Evolutionary conservation across 176 grass and related monocot genomes (phyloP), one percentile per base, ranked within the genome.

Genomic region (Oryza nivara): DNA sequence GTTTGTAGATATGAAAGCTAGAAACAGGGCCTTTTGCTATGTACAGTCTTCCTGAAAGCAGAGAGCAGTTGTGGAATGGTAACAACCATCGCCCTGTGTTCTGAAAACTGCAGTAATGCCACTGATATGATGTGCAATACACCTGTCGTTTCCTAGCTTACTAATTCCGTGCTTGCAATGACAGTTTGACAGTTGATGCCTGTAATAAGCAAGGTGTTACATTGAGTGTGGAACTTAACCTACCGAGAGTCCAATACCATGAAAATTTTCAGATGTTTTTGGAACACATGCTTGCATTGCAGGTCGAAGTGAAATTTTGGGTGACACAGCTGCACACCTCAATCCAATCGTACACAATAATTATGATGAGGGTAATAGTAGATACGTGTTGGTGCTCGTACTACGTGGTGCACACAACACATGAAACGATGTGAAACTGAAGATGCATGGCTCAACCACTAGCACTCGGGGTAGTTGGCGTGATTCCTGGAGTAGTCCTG

Each of bases 391-490:
- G 56, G 56, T 60, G 56, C 19, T 60, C 7, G 56, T 60, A 56
- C 51, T 56, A 56, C 51, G 16, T 17, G 15, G 51, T 19, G 16
- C 51, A 60, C 56, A 63, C 56, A 63, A 23, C 58, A 23, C 58
- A 23, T 38, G 36, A 38, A 4, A 35, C 28, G 36, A 17, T 17
- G 15, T 1, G 49, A 30, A 32, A 32, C 0, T 13, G 48, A 54
- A 43, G 66, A 73, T 14, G n/a, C 5, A 44, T 68, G 76, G 68
- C 56, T 80, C 84, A 86, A 74, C 80, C 80, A 4, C 80, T 44
- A 20, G 85, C 92, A 95, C 76, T 95, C 91, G 0, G 93, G 93
- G 74, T 92, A 92, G 9, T 92, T 71, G 15, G 86, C 75, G 52
- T 25, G 93, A 52, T 95, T 84, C 84, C 88, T 95, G 38, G 85